These are phyloP conservation scores for Apiospora marii DNA, from an alignment of 2,329 filamentous ascomycete genomes.

Conservation along the genomic window DNA sequence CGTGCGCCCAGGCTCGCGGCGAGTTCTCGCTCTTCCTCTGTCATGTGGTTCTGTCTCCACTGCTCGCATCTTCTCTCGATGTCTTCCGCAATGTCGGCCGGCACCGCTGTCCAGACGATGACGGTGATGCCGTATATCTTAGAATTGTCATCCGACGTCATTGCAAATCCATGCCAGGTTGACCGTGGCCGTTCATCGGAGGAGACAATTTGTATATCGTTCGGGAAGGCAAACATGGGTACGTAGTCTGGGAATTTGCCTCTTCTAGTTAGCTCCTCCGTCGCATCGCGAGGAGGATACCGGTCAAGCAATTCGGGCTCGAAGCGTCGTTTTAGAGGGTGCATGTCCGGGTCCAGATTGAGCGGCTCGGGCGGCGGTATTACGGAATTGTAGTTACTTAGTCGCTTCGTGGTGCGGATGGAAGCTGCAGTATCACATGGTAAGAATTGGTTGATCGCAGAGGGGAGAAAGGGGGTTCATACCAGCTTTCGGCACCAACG, in stretches of 20 bases:
- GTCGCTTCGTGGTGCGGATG: slow-evolving; percentile 80
- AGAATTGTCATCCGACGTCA: slow-evolving; percentile 92
- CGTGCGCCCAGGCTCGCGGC: slow-evolving; percentile 91
- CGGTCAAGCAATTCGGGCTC: slow-evolving; percentile 95
- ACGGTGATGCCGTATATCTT: slow-evolving; percentile 92
- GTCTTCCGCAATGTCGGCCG: slow-evolving; percentile 81
- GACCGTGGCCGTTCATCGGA: slow-evolving; percentile 91
- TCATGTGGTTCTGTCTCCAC: slow-evolving; percentile 88
- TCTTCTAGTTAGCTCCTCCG: slow-evolving; percentile 80
- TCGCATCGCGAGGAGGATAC: slow-evolving; percentile 84
- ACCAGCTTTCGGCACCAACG: slow-evolving; percentile 78
- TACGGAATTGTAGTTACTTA: slow-evolving; percentile 98
- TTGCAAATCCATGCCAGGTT: slow-evolving; percentile 99
- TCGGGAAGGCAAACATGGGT: slow-evolving; percentile 98
- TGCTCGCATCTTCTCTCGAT: slow-evolving; percentile 84
- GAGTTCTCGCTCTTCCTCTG: slow-evolving; percentile 86
- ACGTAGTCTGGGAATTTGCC: slow-evolving; percentile 96
- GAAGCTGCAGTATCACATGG: slow-evolving; percentile 53
- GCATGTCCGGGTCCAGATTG: slow-evolving; percentile 90
- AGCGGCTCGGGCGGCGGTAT: slow-evolving; percentile 93
- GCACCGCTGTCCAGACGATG: slow-evolving; percentile 91
- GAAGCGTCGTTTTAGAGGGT: slow-evolving; percentile 91
- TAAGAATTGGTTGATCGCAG: not conserved
- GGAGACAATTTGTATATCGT: slow-evolving; percentile 96
- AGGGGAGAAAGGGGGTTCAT: slow-evolving; percentile 37